phyloP scores from a whole-genome alignment of 208 protist genomes.

The Acanthamoeba castellanii region DNA sequence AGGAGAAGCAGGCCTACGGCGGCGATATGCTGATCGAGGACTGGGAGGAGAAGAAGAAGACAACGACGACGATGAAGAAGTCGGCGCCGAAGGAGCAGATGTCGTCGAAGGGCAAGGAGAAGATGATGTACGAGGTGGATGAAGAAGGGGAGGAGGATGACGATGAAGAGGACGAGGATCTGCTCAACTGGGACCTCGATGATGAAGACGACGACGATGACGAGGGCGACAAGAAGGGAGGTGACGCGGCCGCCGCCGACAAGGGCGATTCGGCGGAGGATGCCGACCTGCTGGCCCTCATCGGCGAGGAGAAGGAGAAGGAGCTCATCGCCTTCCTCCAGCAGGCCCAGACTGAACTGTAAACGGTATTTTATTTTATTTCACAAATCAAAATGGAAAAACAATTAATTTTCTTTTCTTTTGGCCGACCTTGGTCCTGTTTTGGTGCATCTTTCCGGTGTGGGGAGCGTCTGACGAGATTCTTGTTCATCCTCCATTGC shows the following conservation, averaged over 20 bases:
- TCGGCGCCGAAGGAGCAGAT: too few species aligned
- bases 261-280: neutral
- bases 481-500: too few species aligned
- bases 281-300: neutral
- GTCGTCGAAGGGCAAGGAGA: neutral
- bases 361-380: neutral
- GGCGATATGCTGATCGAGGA: neutral
- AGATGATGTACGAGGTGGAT: neutral
- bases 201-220: neutral
- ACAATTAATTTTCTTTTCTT: conserved; percentile 91
- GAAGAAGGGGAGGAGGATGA: neutral
- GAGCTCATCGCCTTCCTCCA: conserved; percentile 56
- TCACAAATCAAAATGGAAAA: conserved; percentile 87
- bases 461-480: too few species aligned
- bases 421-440: too few species aligned
- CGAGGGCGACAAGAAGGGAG: neutral
- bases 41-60: neutral
- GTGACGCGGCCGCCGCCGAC: neutral
- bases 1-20: too few species aligned
- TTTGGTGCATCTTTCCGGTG: too few species aligned
- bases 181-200: neutral
- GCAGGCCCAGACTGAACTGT: neutral
- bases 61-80: neutral
- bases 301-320: conserved; percentile 5
- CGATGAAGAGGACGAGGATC: neutral